Conservation (phyloP, 306 rosid species). For the Cucurbita maxima region DNA sequence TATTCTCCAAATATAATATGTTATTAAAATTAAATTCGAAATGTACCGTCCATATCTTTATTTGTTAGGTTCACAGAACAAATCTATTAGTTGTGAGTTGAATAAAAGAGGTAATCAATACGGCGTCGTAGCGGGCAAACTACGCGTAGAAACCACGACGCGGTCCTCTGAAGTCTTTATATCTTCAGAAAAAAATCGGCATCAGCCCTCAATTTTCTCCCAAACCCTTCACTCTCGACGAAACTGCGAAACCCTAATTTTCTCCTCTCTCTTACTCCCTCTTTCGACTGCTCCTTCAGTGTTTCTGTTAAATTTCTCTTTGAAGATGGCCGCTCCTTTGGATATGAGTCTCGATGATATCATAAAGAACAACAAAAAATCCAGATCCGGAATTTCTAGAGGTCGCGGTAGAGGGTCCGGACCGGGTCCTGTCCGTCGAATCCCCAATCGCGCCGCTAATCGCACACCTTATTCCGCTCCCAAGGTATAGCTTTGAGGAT, state of each 20-base stretch:
- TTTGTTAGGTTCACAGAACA: no score
- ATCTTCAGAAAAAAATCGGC: background rate
- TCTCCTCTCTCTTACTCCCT: background rate
- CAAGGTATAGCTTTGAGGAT: conserved; percentile 23
- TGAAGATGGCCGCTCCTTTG: conserved; percentile 47
- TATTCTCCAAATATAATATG: no score
- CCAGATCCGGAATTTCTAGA: conserved; percentile 47
- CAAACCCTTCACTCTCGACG: background rate
- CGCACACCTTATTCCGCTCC: conserved; percentile 50
- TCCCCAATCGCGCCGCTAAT: conserved; percentile 45
- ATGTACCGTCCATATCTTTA: no score
- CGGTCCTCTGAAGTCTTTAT: background rate
- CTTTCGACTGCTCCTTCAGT: background rate
- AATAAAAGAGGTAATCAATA: background rate
- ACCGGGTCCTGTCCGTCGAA: conserved; percentile 84
- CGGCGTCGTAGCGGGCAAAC: background rate
- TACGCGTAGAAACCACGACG: background rate
- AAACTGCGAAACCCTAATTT: background rate
- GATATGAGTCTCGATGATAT: conserved; percentile 82
- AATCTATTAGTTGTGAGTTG: no score
- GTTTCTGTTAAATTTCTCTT: background rate
- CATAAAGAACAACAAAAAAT: conserved; percentile 63
- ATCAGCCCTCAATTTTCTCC: background rate
- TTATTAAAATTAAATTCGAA: no score
- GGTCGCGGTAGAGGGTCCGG: conserved; percentile 40